Percentiles rank a stretch among this genome's conserved stretches.
Conservation (phyloP, 441 rosid species). For the Brassica balearica region DNA sequence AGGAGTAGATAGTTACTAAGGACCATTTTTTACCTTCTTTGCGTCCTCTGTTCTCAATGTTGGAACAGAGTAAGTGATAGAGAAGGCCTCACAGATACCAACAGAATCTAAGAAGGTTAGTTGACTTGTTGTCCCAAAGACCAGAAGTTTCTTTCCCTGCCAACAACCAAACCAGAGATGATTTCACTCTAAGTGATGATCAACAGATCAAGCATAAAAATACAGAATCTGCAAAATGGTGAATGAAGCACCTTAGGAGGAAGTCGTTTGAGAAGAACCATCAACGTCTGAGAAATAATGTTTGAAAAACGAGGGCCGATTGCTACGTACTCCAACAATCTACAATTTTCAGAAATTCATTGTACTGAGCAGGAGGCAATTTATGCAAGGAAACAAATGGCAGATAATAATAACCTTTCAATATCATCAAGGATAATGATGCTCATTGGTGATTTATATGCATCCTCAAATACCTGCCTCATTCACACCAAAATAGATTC, state of each 20-base stretch:
- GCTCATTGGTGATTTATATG: constrained; percentile 96
- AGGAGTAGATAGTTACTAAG: constrained; percentile 9
- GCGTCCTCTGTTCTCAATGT: constrained; percentile 76
- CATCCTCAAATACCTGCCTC: constrained; percentile 92
- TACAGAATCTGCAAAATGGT: constrained; percentile 3
- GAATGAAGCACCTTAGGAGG: constrained; percentile 79
- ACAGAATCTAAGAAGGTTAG: constrained; percentile 79
- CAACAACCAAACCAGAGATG: constrained; percentile 22
- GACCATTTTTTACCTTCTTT: constrained; percentile 64
- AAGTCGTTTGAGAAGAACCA: constrained; percentile 88
- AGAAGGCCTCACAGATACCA: constrained; percentile 77
- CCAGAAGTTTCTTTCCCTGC: constrained; percentile 93
- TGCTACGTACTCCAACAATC: constrained; percentile 90
- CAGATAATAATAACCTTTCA: constrained; percentile 79
- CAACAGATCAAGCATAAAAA: not conserved
- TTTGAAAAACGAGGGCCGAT: constrained; percentile 98
- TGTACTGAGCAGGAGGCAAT: constrained; percentile 10
- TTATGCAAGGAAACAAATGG: not conserved
- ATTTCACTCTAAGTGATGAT: not conserved
- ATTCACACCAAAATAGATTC: constrained; percentile 27
- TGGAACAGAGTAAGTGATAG: constrained; percentile 79
- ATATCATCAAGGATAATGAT: constrained; percentile 94
- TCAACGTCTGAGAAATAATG: constrained; percentile 83
- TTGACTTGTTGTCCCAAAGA: constrained; percentile 97
- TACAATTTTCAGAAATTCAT: constrained; percentile 44